phyloP scores from a whole-genome alignment of 2,329 filamentous ascomycete species.

The Epichloe scottii region DNA sequence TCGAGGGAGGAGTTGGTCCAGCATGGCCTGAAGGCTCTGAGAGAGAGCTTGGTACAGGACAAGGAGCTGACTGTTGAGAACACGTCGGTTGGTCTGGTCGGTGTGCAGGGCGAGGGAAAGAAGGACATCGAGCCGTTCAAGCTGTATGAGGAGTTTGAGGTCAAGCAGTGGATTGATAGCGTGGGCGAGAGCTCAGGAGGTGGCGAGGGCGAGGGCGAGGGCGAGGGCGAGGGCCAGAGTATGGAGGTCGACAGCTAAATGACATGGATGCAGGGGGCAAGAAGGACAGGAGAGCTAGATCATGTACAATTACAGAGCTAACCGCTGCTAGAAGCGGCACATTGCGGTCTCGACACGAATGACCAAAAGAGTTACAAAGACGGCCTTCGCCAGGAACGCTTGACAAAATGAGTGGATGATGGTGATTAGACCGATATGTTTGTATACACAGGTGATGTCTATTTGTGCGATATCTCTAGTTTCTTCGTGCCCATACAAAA shows the following conservation, averaged over 20 bases:
- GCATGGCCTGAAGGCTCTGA: conserved; percentile 82
- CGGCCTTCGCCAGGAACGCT: neutral
- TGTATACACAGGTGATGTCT: no score
- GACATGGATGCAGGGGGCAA: neutral
- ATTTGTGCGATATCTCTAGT: neutral
- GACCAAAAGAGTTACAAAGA: neutral
- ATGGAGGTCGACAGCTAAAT: conserved; percentile 26
- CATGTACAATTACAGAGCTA: conserved; percentile 21
- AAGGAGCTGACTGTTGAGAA: conserved; percentile 97
- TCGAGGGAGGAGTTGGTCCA: conserved; percentile 75
- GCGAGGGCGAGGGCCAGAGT: conserved; percentile 10
- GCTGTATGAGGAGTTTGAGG: conserved; percentile 79
- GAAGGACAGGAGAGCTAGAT: conserved; percentile 14
- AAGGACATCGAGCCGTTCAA: conserved; percentile 67
- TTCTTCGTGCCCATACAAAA: neutral
- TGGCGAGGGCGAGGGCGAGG: conserved; percentile 25
- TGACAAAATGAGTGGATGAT: neutral
- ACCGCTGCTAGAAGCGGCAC: conserved; percentile 10
- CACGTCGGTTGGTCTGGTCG: conserved; percentile 80
- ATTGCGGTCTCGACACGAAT: neutral
- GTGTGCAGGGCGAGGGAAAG: conserved; percentile 37
- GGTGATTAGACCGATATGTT: neutral
- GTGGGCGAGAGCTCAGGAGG: conserved; percentile 40
- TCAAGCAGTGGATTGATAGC: conserved; percentile 75
- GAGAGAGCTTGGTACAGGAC: conserved; percentile 93